A percentile compares a stretch with the other conserved stretches of the same genome.
phyloP scores from a whole-genome alignment of 108 stramenopile species.

The Mediolabrus comicus region DNA sequence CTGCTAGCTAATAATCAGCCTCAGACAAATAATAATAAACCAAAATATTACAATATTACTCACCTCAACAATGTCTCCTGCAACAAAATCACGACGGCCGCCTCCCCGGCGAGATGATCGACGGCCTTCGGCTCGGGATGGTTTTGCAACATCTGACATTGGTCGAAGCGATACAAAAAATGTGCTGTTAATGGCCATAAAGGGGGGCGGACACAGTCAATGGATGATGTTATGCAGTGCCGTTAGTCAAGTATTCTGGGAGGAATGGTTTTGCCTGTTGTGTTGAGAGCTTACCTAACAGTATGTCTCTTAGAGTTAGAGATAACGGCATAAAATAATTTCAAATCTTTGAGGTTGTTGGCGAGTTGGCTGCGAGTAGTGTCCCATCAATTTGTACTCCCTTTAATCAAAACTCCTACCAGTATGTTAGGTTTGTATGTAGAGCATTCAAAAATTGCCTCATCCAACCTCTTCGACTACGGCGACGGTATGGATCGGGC shows the following conservation, averaged over 20 bases:
- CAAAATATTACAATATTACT: background rate
- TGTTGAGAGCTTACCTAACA: too few species aligned
- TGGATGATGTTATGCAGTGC: background rate
- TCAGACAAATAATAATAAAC: background rate
- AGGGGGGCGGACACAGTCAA: background rate
- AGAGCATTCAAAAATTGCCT: too few species aligned
- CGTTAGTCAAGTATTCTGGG: too few species aligned
- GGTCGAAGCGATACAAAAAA: background rate
- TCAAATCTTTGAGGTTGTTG: too few species aligned
- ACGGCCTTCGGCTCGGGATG: background rate
- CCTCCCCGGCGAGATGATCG: slow-evolving; percentile 1
- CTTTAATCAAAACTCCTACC: too few species aligned
- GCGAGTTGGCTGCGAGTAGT: too few species aligned
- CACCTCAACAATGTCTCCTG: slow-evolving; percentile 9
- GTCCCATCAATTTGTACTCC: too few species aligned
- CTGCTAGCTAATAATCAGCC: background rate
- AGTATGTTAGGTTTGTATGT: too few species aligned
- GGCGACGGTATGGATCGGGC: too few species aligned
- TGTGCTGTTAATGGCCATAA: slow-evolving; percentile 2
- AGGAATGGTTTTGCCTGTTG: background rate
- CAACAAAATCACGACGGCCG: background rate
- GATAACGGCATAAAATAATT: too few species aligned
- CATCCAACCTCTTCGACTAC: too few species aligned
- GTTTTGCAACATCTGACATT: background rate
- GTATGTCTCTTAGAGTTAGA: too few species aligned